These are phyloP conservation scores for Secale cereale DNA, from an alignment of 176 grass and related monocot species.

Conservation along the genomic window DNA sequence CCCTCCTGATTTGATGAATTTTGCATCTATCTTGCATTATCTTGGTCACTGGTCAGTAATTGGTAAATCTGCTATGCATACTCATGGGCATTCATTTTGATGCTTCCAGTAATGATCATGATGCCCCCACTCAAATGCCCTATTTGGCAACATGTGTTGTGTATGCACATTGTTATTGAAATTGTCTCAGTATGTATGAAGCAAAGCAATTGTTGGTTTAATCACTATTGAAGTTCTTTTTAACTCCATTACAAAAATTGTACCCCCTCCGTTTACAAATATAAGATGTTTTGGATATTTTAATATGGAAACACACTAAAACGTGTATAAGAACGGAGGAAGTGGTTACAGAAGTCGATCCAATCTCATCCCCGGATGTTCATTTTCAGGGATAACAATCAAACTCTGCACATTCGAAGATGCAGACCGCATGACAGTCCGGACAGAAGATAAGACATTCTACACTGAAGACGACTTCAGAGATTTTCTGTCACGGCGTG, in stretches of 20 bases:
- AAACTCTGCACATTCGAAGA: constrained; percentile 82
- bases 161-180: not conserved
- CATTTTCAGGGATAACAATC: constrained; percentile 59
- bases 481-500: constrained; percentile 58
- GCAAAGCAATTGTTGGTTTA: not conserved
- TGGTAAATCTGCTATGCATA: not conserved
- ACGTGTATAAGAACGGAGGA: too few species aligned
- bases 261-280: not conserved
- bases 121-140: not conserved
- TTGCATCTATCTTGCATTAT: not conserved
- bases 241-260: not conserved
- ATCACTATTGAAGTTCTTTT: not conserved
- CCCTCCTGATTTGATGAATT: not conserved
- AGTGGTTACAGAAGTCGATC: not conserved
- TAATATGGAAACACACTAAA: too few species aligned
- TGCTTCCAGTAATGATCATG: not conserved
- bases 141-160: not conserved
- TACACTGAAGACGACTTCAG: constrained; percentile 84
- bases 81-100: not conserved
- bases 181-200: not conserved
- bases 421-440: constrained; percentile 44
- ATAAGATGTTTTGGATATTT: too few species aligned
- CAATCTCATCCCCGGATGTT: not conserved
- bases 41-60: not conserved
- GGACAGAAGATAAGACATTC: constrained; percentile 81